Base-by-base conservation (phyloP, 2,329 filamentous ascomycete genomes). In the Ceratocystis variospora region DNA sequence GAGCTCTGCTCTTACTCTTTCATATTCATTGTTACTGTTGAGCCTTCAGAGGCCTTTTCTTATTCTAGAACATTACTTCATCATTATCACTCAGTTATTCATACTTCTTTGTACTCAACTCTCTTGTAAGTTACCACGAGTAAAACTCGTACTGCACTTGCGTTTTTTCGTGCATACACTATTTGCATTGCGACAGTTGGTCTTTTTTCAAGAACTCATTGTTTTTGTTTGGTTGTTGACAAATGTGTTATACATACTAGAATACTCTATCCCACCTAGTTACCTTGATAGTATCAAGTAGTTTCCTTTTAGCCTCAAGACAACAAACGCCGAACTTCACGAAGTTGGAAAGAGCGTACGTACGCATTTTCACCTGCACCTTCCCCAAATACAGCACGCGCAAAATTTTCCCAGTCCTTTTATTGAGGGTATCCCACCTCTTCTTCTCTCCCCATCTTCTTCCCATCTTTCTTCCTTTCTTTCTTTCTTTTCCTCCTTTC, bases 401-500 rank as follows among this genome's bases (percentile, higher is more conserved):
- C 50, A 61, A 45, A 55, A 45, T 63, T 65, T 48, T 61, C 48
- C 31, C 33, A 19, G 48, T 25, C 48, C 48, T 37, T 25, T 61
- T 62, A 66, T 67, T 65, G 64, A 55, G 67, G 53, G 37, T 68
- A 62, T 59, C 68, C 68, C 69, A 70, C 71, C 72, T 70, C 74
- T 72, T 69, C 69, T 63, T 63, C 61, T 67, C 72, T 71, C 73
- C 71, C 70, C 22, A n/a, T 61, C 63, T 67, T 61, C 62, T 53
- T 62, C 65, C 53, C 41, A 25, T 46, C 44, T 33, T 61, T 67
- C 61, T 63, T 63, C 37, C 33, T 41, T 67, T 46, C 37, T 63
- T 61, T 64, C 59, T 50, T 17, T 57, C 61, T 48, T 17, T 37
- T 66, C 31, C 41, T 50, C 46, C 31, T 53, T 62, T 41, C 28